These are phyloP conservation scores for Alternaria atra DNA, from an alignment of 2,329 filamentous ascomycete species.

Conservation along the genomic window DNA sequence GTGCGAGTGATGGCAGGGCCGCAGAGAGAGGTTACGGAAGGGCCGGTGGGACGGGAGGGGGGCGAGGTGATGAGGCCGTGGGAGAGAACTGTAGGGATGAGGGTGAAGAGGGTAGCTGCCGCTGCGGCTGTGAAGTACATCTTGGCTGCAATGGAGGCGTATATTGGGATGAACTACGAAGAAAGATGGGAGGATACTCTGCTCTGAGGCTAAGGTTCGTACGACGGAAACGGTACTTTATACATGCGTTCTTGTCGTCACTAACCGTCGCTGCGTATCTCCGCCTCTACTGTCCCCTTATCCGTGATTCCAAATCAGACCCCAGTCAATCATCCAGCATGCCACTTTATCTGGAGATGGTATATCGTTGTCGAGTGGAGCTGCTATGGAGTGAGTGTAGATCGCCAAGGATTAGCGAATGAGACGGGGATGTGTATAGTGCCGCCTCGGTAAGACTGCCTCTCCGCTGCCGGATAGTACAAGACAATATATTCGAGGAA, in stretches of 20 bases:
- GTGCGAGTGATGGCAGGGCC: conserved; percentile 62
- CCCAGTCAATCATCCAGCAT: background rate
- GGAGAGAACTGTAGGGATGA: conserved; percentile 41
- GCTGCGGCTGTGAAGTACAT: conserved; percentile 29
- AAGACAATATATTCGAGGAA: background rate
- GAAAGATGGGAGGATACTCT: background rate
- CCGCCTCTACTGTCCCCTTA: background rate
- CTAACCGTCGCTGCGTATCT: background rate
- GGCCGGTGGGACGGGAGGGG: conserved; percentile 60
- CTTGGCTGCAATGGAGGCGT: background rate
- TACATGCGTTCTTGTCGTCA: background rate
- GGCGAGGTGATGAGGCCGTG: conserved; percentile 65
- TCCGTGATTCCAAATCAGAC: background rate
- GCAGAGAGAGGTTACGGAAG: conserved; percentile 61
- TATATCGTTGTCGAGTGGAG: background rate
- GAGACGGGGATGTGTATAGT: conserved; percentile 6
- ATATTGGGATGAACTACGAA: background rate
- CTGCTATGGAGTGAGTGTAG: background rate
- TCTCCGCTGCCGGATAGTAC: conserved; percentile 2
- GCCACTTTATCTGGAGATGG: conserved; percentile 5
- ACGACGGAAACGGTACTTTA: background rate
- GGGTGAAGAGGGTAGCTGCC: conserved; percentile 19
- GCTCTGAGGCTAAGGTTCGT: background rate
- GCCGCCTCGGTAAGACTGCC: conserved; percentile 3
- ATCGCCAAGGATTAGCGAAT: conserved; percentile 7